Conservation (phyloP, 2,329 filamentous ascomycete species). For the Stemphylium beticola region DNA sequence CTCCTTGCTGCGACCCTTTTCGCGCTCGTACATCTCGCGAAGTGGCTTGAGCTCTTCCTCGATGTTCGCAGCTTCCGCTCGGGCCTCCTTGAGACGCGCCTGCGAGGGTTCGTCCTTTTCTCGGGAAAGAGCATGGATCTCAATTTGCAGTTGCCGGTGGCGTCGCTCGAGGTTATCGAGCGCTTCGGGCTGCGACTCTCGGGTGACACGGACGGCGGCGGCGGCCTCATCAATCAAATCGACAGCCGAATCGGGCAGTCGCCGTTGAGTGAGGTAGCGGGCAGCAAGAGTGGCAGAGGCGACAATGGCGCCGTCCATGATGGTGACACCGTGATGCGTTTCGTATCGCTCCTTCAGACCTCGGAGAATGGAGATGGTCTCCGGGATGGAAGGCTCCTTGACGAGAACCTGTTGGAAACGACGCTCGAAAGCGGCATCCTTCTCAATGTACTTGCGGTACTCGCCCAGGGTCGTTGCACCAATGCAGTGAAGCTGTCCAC, state of each 20-base stretch:
- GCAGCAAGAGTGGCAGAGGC: constrained; percentile 89
- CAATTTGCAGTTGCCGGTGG: constrained; percentile 89
- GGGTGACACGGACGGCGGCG: constrained; percentile 91
- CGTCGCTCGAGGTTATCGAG: constrained; percentile 93
- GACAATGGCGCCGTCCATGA: constrained; percentile 91
- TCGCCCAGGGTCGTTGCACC: constrained; percentile 94
- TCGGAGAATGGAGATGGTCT: constrained; percentile 97
- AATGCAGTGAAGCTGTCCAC: constrained; percentile 96
- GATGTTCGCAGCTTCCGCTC: constrained; percentile 90
- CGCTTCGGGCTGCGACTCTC: constrained; percentile 94
- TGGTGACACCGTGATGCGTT: constrained; percentile 96
- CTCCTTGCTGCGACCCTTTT: constrained; percentile 87
- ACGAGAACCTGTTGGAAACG: constrained; percentile 98
- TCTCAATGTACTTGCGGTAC: constrained; percentile 99
- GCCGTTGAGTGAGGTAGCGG: constrained; percentile 87
- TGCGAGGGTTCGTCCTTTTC: constrained; percentile 95
- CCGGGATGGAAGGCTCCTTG: constrained; percentile 86
- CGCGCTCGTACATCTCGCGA: constrained; percentile 92
- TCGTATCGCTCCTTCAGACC: constrained; percentile 98
- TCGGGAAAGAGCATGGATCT: constrained; percentile 91
- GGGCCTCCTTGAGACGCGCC: constrained; percentile 78
- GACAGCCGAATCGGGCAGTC: constrained; percentile 94
- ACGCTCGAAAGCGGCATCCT: constrained; percentile 96
- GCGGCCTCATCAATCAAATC: constrained; percentile 96
- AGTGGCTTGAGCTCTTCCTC: constrained; percentile 91